Evolutionary conservation across 345 rosid species (phyloP), one percentile per base, ranked within the genome.

Genomic region (Cardamine resedifolia): DNA sequence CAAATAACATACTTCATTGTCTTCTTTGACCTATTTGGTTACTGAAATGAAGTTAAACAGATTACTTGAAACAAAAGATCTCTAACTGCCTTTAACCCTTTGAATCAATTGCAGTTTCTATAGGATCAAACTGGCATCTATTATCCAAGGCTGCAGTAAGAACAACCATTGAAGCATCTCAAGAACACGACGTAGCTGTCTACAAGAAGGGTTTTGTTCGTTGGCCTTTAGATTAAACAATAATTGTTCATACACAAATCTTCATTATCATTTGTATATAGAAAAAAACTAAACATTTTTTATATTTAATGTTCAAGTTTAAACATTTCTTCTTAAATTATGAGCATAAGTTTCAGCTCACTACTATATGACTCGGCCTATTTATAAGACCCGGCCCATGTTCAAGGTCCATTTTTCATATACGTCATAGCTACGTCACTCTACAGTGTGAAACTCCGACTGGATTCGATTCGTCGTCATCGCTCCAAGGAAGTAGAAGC

Each of bases 41-140:
- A 20, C 47, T 39, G 45, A 19, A 19, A 51, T 26, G 19, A 3
- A 48, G 41, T 58, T 48, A 11, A 21, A 38, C 15, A 26, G 9
- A 31, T 26, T 11, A 43, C 11, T 10, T 58, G 12, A 21, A 59
- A 49, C 7, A 12, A 34, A 9, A 39, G n/a, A 50, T 26, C 18
- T 47, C 3, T 50, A 12, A 30, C n/a, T 16, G 15, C 49, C 20
- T 34, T 39, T 45, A 19, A 15, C 44, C 15, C 51, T 31, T 30
- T 28, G 49, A 60, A 50, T 65, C 0, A 10, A 6, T 80, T 61
- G 74, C 63, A 41, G 51, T 45, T 44, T 80, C 36, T 8, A 59
- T 31, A 70, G 45, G 18, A 59, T 38, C 64, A 59, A 20, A 20
- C 12, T 4, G 5, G 10, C 11, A 43, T 33, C 48, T 4, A 8